Conservation (phyloP, 2,329 filamentous ascomycete genomes). For the Pestalotiopsis sp. region DNA sequence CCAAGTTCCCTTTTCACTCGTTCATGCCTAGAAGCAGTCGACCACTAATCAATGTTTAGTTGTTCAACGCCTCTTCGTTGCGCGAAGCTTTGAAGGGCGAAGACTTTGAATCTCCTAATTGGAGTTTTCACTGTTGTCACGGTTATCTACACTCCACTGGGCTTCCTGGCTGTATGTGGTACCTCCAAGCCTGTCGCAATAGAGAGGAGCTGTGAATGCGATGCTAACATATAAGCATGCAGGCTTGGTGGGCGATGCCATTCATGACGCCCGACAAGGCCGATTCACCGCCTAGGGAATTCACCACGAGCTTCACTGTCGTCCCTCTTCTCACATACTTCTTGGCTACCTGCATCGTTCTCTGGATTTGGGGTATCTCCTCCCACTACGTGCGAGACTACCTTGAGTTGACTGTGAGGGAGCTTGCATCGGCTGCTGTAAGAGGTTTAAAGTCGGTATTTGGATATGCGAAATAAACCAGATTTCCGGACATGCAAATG, state of each 20-base stretch:
- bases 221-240: background rate
- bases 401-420: background rate
- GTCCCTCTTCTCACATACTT: slow-evolving; percentile 17
- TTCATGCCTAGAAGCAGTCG: background rate
- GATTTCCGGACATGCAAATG: background rate
- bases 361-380: background rate
- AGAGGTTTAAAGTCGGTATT: background rate
- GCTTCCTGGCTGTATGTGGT: slow-evolving; percentile 15
- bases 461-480: background rate
- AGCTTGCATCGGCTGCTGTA: background rate
- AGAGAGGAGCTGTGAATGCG: background rate
- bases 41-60: background rate
- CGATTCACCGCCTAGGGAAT: slow-evolving; percentile 7
- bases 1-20: background rate
- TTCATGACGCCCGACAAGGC: background rate
- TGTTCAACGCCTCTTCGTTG: slow-evolving; percentile 17
- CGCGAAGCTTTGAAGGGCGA: slow-evolving; percentile 17
- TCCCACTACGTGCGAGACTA: background rate
- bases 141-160: slow-evolving; percentile 17
- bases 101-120: slow-evolving; percentile 17
- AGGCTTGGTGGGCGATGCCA: background rate
- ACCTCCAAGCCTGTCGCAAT: background rate
- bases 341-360: background rate
- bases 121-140: slow-evolving; percentile 18
- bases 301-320: slow-evolving; percentile 14